phyloP scores from a whole-genome alignment of 2,329 filamentous ascomycete genomes.

The Pseudohalonectria lignicola region DNA sequence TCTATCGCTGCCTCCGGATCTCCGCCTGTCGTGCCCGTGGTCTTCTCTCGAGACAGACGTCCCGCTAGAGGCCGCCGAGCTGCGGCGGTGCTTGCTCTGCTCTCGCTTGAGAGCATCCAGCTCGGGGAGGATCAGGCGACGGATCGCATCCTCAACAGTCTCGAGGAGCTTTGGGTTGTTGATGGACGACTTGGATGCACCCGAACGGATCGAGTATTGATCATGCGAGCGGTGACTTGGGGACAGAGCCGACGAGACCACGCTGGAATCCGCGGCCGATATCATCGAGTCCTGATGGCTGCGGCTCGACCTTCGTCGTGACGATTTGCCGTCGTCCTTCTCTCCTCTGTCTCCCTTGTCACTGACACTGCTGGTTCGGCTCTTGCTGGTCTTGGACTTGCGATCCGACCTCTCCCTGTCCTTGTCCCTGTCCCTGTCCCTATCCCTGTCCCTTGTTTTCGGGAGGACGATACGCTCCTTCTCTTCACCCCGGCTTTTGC shows the following conservation, averaged over 20 bases:
- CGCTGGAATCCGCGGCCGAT: conserved; percentile 42
- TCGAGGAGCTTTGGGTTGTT: conserved; percentile 87
- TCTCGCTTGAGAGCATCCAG: conserved; percentile 85
- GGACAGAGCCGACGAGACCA: conserved; percentile 40
- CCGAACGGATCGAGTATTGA: conserved; percentile 39
- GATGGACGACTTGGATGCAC: conserved; percentile 56
- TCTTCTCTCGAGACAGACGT: conserved; percentile 45
- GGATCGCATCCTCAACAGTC: conserved; percentile 88
- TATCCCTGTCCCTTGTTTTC: conserved; percentile 14
- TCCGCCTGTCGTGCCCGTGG: conserved; percentile 43
- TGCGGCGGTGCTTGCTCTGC: conserved; percentile 63
- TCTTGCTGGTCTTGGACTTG: conserved; percentile 35
- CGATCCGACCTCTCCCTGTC: conserved; percentile 38
- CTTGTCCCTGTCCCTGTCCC: no score
- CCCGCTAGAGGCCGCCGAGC: conserved; percentile 48
- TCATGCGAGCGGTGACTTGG: conserved; percentile 45
- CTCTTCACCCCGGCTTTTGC: conserved; percentile 30
- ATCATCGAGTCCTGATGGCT: conserved; percentile 40
- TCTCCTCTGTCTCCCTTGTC: conserved; percentile 31
- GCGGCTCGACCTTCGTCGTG: conserved; percentile 37
- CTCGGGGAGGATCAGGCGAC: conserved; percentile 81
- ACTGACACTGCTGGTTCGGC: conserved; percentile 34
- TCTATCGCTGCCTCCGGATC: conserved; percentile 47
- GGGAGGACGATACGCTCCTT: conserved; percentile 26
- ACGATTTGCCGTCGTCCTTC: conserved; percentile 29